Percentiles rank a stretch among this genome's conserved stretches.
Conservation (phyloP, 2,329 filamentous ascomycete species). For the Penicillium griseofulvum region DNA sequence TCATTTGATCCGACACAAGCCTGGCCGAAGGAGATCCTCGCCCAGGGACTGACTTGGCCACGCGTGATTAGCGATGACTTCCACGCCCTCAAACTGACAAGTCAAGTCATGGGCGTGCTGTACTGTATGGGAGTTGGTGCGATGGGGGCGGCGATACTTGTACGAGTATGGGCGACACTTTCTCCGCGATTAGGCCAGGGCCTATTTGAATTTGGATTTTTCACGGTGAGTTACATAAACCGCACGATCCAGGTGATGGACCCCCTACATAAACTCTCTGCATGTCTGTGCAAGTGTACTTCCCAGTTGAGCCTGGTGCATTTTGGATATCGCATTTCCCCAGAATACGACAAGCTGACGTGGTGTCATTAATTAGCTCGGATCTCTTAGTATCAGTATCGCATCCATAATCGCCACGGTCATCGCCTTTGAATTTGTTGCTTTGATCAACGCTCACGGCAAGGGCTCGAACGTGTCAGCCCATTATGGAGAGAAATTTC, state of each 20-base stretch:
- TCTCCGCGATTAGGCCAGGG: conserved; percentile 46
- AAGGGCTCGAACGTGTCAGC: conserved; percentile 50
- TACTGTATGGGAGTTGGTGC: conserved; percentile 59
- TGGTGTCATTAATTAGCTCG: conserved; percentile 36
- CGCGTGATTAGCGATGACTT: conserved; percentile 55
- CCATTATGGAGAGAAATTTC: conserved; percentile 53
- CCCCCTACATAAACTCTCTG: background rate
- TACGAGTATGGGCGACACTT: conserved; percentile 48
- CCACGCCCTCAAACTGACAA: conserved; percentile 49
- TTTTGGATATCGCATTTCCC: background rate
- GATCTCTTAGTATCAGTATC: conserved; percentile 61
- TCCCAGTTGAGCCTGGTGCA: background rate
- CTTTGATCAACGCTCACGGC: conserved; percentile 55
- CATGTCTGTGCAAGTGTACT: background rate
- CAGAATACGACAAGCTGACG: background rate
- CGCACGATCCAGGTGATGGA: background rate
- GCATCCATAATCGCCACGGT: conserved; percentile 73
- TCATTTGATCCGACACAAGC: conserved; percentile 55
- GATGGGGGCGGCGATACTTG: conserved; percentile 51
- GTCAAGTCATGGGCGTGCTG: conserved; percentile 56
- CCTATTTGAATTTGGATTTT: conserved; percentile 50
- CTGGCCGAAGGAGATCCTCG: conserved; percentile 50
- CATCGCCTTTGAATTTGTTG: conserved; percentile 53
- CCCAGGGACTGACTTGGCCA: conserved; percentile 56
- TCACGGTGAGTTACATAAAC: conserved; percentile 36